These are phyloP conservation scores for Syncephalastrum sp. DNA, from an alignment of 371 early-diverging fungal genomes.

Conservation along the genomic window DNA sequence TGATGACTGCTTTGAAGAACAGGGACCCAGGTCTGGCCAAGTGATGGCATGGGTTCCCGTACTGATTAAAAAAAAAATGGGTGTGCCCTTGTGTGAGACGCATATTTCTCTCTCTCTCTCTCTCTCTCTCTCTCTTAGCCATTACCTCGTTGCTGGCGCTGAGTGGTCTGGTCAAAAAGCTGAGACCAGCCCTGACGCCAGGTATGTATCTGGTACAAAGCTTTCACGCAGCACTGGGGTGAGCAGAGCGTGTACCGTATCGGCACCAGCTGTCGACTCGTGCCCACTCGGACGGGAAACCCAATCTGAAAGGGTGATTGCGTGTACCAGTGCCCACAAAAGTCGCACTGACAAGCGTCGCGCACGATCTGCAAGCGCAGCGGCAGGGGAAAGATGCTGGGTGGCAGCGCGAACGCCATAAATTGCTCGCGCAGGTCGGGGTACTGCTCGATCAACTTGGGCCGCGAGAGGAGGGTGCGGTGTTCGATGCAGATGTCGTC, in stretches of 20 bases:
- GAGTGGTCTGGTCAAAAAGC: not conserved
- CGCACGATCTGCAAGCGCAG: slow-evolving; percentile 5
- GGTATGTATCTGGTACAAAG: slow-evolving; percentile 13
- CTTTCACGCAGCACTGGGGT: slow-evolving; percentile 19
- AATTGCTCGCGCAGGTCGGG: slow-evolving; percentile 1
- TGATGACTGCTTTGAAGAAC: no score
- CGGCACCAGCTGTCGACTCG: slow-evolving; percentile 25
- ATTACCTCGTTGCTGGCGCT: not conserved
- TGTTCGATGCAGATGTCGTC: slow-evolving; percentile 8
- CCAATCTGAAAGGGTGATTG: slow-evolving; percentile 27
- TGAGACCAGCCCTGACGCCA: slow-evolving; percentile 18
- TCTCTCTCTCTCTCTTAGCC: not conserved
- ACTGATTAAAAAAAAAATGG: no score
- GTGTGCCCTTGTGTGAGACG: no score
- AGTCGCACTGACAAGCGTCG: slow-evolving; percentile 32
- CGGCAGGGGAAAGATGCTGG: slow-evolving; percentile 5
- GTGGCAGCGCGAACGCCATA: slow-evolving; percentile 5
- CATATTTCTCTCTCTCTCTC: no score
- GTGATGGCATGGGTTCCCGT: not conserved
- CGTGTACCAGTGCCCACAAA: slow-evolving; percentile 28
- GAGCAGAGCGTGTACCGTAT: slow-evolving; percentile 36
- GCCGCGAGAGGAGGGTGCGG: slow-evolving; percentile 4
- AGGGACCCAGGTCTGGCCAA: not conserved
- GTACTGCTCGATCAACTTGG: slow-evolving; percentile 2
- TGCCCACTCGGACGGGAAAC: slow-evolving; percentile 26